phyloP scores from a whole-genome alignment of 805 yeast genomes.

The Yarrowia hollandica region DNA sequence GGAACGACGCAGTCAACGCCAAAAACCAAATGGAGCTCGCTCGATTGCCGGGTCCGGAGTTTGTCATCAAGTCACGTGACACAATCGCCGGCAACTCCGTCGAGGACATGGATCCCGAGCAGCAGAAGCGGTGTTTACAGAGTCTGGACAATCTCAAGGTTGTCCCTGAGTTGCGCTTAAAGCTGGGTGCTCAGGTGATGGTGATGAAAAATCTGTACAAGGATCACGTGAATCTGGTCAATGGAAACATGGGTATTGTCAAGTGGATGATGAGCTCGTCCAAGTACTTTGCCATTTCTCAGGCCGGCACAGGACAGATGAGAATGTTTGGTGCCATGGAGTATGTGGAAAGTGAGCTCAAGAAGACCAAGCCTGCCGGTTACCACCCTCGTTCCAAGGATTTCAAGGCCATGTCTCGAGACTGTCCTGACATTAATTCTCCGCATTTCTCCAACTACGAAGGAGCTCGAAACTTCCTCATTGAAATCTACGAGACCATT shows the following conservation, averaged over 20 bases:
- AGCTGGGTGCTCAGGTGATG: constrained; percentile 91
- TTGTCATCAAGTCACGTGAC: constrained; percentile 27
- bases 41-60: constrained; percentile 50
- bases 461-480: neutral
- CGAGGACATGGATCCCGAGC: constrained; percentile 45
- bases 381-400: neutral
- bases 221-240: constrained; percentile 64
- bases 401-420: neutral
- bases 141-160: constrained; percentile 66
- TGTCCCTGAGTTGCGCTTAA: constrained; percentile 59
- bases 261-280: constrained; percentile 48
- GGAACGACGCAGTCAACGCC: constrained; percentile 74
- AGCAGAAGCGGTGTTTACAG: constrained; percentile 37
- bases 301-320: neutral
- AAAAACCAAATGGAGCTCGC: constrained; percentile 63
- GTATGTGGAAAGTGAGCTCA: constrained; percentile 1
- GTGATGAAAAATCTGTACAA: constrained; percentile 61
- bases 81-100: neutral
- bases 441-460: neutral
- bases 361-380: neutral
- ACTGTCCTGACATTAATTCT: neutral
- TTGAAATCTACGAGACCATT: constrained; percentile 8
- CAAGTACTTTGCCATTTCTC: neutral
- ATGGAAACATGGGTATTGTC: constrained; percentile 85
- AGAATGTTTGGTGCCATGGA: constrained; percentile 3